A percentile compares a stretch with the other conserved stretches of the same genome.
These are phyloP conservation scores for Tetraselmis chui DNA, from an alignment of 139 green algal species.

Conservation along the genomic window DNA sequence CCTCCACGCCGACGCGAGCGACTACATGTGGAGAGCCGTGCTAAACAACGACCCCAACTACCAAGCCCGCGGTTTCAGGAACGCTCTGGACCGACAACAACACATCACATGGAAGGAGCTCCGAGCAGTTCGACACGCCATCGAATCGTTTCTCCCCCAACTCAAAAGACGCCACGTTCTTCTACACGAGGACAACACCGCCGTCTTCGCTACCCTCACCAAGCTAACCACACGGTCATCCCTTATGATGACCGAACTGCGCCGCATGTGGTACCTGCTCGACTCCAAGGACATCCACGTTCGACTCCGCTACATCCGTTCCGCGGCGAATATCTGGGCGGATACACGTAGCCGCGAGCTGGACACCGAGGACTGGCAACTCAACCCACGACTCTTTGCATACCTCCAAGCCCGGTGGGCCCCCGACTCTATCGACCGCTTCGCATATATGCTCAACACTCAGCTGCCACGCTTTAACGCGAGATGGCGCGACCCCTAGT, in stretches of 20 bases:
- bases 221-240: neutral
- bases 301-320: neutral
- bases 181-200: neutral
- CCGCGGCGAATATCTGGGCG: neutral
- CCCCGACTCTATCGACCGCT: neutral
- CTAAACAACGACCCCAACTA: neutral
- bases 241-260: neutral
- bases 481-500: neutral
- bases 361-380: neutral
- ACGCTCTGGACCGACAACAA: neutral
- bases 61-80: neutral
- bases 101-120: neutral
- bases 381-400: neutral
- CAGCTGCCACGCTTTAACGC: neutral
- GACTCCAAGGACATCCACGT: neutral
- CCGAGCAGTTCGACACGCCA: neutral
- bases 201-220: neutral
- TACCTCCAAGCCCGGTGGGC: neutral
- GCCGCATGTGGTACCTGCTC: neutral
- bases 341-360: neutral
- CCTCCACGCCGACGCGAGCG: neutral
- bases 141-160: neutral
- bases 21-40: neutral
- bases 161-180: neutral
- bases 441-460: neutral